These are phyloP conservation scores for Rhodamnia argentea DNA, from an alignment of 345 rosid genomes.

Conservation along the genomic window DNA sequence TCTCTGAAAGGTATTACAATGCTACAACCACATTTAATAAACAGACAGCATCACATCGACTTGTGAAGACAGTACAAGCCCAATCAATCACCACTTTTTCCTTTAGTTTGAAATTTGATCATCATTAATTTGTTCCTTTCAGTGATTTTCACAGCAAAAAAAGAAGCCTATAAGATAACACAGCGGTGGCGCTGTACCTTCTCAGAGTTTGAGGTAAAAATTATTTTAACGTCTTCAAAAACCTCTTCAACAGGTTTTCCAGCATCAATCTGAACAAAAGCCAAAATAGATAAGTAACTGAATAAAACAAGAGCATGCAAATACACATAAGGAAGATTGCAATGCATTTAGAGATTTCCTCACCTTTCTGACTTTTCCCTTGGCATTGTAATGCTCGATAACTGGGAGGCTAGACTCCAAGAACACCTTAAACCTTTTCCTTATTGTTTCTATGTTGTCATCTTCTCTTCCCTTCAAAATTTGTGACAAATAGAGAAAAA, in stretches of 20 bases:
- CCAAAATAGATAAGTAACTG: neutral
- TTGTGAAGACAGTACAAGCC: neutral
- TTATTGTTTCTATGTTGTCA: conserved; percentile 54
- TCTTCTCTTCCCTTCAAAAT: conserved; percentile 62
- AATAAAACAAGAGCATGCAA: neutral
- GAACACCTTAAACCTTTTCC: conserved; percentile 57
- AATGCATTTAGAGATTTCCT: neutral
- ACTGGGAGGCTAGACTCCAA: conserved; percentile 55
- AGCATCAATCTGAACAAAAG: conserved; percentile 48
- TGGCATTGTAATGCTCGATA: conserved; percentile 30
- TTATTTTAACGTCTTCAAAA: conserved; percentile 40
- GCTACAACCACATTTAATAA: neutral
- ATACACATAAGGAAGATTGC: neutral
- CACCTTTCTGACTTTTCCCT: conserved; percentile 63
- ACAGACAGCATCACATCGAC: neutral
- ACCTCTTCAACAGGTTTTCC: conserved; percentile 53
- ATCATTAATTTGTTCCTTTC: neutral
- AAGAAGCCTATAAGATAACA: neutral
- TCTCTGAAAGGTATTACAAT: neutral
- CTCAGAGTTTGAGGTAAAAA: conserved; percentile 36
- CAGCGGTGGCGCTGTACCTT: conserved; percentile 19
- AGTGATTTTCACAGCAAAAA: neutral
- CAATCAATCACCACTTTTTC: neutral
- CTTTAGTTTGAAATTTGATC: neutral
- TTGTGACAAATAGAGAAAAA: neutral